phyloP scores from a whole-genome alignment of 306 rosid species.

The Carpinus viminea region DNA sequence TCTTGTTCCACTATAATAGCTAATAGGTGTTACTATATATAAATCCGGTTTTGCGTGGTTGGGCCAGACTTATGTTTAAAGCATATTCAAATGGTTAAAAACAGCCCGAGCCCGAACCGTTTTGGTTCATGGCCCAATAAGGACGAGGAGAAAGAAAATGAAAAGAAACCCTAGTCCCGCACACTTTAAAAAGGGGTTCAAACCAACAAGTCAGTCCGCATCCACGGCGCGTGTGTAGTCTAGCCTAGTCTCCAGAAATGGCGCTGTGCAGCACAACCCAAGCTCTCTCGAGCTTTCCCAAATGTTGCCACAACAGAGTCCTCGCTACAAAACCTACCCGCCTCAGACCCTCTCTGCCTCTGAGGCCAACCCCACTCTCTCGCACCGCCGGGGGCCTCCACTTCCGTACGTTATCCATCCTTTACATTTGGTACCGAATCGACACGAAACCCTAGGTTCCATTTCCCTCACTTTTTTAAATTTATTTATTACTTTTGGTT shows the following conservation, averaged over 20 bases:
- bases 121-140: neutral
- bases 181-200: neutral
- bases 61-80: too few relatives aligned
- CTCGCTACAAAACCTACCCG: slow-evolving; percentile 10
- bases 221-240: neutral
- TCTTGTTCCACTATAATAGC: too few relatives aligned
- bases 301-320: neutral
- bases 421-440: slow-evolving; percentile 5
- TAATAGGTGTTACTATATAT: too few relatives aligned
- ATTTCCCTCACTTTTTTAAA: neutral
- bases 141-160: neutral
- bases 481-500: neutral
- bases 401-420: slow-evolving; percentile 36
- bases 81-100: too few relatives aligned
- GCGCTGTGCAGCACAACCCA: slow-evolving; percentile 28
- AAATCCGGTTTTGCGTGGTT: too few relatives aligned
- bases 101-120: neutral
- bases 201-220: neutral
- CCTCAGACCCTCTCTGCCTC: slow-evolving; percentile 16
- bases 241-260: slow-evolving; percentile 9
- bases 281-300: slow-evolving; percentile 17
- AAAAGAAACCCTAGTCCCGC: slow-evolving; percentile 22
- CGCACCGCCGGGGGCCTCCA: slow-evolving; percentile 6
- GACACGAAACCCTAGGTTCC: slow-evolving; percentile 1
- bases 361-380: slow-evolving; percentile 1